Base-by-base conservation (phyloP, 495 filamentous ascomycete genomes). In the Annulohypoxylon nitens region DNA sequence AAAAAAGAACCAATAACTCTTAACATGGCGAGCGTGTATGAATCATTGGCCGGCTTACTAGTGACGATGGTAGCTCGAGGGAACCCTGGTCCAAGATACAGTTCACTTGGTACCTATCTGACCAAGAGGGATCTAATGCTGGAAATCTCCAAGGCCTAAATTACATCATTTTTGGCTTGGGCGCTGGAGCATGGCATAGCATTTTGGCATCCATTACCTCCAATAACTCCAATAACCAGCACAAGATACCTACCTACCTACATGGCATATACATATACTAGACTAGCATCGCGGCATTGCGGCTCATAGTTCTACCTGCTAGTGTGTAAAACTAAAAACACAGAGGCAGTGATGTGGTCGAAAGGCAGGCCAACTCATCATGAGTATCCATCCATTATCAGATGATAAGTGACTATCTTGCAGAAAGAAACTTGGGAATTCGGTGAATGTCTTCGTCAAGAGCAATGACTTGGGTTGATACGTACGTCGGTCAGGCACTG, bases 351-450 rank as follows among this genome's bases (percentile, higher is more conserved):
- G 74, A 73, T 69, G 67, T 76, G 74, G 75, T 61, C 41, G 41
- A 71, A 53, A 53, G 60, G 36, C 48, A 26, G 61, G 76, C 76
- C 76, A 78, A 64, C 76, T 78, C 76, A 78, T 74, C 76, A 71
- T 39, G 20, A 58, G 60, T 64, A 64, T 73, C 65, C 61, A 64
- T 67, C 43, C 43, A 61, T 65, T 65, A 26, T 54, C 64, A 67
- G 39, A 59, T 69, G 64, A 74, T 63, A 71, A 61, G 60, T 72
- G 69, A 72, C 55, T 61, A 63, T 47, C 30, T 30, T 47, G 43
- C 43, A 47, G 43, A 47, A 64, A 14, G 33, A 3, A 30, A 3
- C 30, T 30, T 30, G 30, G 30, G 30, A 71, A 59, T 70, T 78
- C 69, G 70, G 70, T 76, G 61, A 71, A 67, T 71, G 57, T 64